Conservation (phyloP, 352 stramenopile genomes). For the Globisporangium splendens region DNA sequence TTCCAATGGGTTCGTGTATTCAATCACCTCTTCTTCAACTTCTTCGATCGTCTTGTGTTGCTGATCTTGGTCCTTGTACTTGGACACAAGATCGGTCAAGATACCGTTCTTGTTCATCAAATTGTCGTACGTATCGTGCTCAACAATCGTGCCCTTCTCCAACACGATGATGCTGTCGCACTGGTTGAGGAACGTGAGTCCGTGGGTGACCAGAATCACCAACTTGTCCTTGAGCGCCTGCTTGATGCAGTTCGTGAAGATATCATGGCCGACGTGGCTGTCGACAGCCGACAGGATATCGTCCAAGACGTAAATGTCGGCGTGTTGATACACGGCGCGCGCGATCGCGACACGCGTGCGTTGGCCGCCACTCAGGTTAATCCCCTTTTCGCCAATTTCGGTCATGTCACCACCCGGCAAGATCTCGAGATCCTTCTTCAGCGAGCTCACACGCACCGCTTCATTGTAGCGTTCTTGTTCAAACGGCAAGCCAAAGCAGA, state of each 20-base stretch:
- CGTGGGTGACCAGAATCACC: slow-evolving; percentile 92
- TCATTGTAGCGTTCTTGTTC: slow-evolving; percentile 34
- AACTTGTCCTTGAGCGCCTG: slow-evolving; percentile 80
- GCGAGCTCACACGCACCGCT: slow-evolving; percentile 55
- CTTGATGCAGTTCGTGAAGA: slow-evolving; percentile 94
- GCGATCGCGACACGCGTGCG: slow-evolving; percentile 92
- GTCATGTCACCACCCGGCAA: slow-evolving; percentile 92
- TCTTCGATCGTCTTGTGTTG: slow-evolving; percentile 37
- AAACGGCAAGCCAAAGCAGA: slow-evolving; percentile 39
- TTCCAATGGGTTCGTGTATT: slow-evolving; percentile 9
- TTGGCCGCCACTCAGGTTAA: slow-evolving; percentile 97
- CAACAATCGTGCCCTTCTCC: slow-evolving; percentile 56
- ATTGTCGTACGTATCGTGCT: slow-evolving; percentile 76
- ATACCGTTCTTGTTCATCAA: slow-evolving; percentile 72
- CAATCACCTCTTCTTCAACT: slow-evolving; percentile 23
- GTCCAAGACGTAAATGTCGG: slow-evolving; percentile 96
- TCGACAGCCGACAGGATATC: slow-evolving; percentile 96
- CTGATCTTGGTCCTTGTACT: slow-evolving; percentile 60
- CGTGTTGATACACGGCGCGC: slow-evolving; percentile 91
- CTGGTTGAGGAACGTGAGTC: slow-evolving; percentile 79
- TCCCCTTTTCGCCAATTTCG: slow-evolving; percentile 97
- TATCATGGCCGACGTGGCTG: slow-evolving; percentile 92
- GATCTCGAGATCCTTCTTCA: slow-evolving; percentile 87
- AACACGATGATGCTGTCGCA: slow-evolving; percentile 60
- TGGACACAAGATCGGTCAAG: slow-evolving; percentile 45